These are phyloP conservation scores for Butyriboletus loyo DNA, from an alignment of 768 basidiomycete genomes.

Conservation along the genomic window DNA sequence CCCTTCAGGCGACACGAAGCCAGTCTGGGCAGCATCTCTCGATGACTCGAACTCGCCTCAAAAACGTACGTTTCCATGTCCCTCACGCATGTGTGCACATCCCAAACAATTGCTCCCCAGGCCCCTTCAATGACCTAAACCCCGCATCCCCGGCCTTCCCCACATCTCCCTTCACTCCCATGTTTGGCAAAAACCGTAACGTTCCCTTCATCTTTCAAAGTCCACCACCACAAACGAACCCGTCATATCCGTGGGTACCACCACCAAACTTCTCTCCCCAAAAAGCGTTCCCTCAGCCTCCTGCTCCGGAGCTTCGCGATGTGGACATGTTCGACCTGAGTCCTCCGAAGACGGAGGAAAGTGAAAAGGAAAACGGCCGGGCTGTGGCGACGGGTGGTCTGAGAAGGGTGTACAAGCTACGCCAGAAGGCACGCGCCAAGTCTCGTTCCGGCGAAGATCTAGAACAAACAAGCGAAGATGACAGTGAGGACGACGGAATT, in stretches of 20 bases:
- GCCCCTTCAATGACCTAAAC: conserved; percentile 44
- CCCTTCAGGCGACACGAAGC: conserved; percentile 46
- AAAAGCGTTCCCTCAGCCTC: conserved; percentile 53
- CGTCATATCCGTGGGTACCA: conserved; percentile 63
- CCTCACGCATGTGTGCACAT: conserved; percentile 7
- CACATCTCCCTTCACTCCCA: conserved; percentile 39
- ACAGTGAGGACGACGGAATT: conserved; percentile 48
- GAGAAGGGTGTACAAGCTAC: conserved; percentile 60
- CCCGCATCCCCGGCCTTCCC: conserved; percentile 35
- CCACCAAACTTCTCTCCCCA: conserved; percentile 57
- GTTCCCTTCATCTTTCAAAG: conserved; percentile 73
- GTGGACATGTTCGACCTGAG: conserved; percentile 76
- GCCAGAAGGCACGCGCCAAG: conserved; percentile 46
- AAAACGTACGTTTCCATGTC: conserved; percentile 61
- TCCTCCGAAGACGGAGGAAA: conserved; percentile 49
- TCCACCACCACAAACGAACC: conserved; percentile 41
- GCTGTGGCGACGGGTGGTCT: conserved; percentile 63
- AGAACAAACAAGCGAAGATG: conserved; percentile 41
- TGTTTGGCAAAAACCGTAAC: conserved; percentile 63
- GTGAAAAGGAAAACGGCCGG: conserved; percentile 40
- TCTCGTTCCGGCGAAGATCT: conserved; percentile 27
- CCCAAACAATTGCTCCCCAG: conserved; percentile 36
- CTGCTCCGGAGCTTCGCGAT: conserved; percentile 52
- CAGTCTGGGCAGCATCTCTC: conserved; percentile 50
- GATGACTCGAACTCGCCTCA: conserved; percentile 54